Base-by-base conservation (phyloP, 352 stramenopile genomes). In the Phytophthora chlamydospora region DNA sequence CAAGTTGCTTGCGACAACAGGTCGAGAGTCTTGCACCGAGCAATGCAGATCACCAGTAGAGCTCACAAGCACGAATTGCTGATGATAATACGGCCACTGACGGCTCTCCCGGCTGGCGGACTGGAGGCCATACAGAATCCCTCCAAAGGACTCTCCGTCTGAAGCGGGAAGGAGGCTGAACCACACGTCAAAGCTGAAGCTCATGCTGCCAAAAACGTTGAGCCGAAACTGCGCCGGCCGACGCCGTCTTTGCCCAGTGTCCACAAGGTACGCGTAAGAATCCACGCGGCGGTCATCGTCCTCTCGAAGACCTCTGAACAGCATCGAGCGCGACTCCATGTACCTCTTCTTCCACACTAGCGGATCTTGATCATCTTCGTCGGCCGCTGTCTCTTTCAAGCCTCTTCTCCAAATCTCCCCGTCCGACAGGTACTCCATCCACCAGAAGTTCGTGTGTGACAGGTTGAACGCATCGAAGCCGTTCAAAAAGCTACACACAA, bases 401-500 rank as follows among this genome's bases (percentile, higher is more conserved):
- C 7, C 33, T 6, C 19, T 31, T 59, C 38, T 32, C 58, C 58
- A 66, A 13, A 39, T 11, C 2, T 13, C 9, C 4, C 33, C 58
- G 13, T 44, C 27, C 13, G 48, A 36, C 3, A 59, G 17, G 19
- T 54, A 59, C 7, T 51, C 32, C 48, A 51, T 43, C 58, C 58
- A 65, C 58, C 58, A 66, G 9, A 21, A 36, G 16, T 49, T 71
- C 17, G 62, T 43, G 38, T 73, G 68, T 9, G 68, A 69, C 41
- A 77, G 55, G 29, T 57, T 58, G 13, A 68, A 62, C 16, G 63
- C 43, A 11, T 77, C 68, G 50, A 73, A 74, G 17, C 68, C 68
- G 1, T 58, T 62, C 27, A 77, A 49, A 40, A 60, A 74, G 43
- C 31, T 54, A 39, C 55, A 67, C 21, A 69, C 7, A 7, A 32